Evolutionary conservation across 2,329 filamentous ascomycete species (phyloP), one percentile per base, ranked within the genome.

Genomic region (Trichophyton rubrum): DNA sequence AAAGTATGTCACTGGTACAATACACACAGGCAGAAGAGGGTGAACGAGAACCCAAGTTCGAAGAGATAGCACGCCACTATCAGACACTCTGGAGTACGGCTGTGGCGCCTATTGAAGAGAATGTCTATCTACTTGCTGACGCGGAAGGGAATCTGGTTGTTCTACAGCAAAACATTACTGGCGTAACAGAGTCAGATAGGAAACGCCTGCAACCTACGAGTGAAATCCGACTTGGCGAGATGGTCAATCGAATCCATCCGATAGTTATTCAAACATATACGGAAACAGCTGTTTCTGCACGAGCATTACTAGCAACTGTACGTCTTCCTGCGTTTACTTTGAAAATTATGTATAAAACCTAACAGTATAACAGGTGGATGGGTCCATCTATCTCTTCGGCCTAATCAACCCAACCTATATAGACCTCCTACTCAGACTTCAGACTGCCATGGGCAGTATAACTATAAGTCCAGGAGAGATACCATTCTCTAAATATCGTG

Each of bases 241-340:
- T 93, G 82, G 89, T 97, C 60, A 99, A 99, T 70, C 82, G 85
- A 35, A 95, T 97, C 60, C 82, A 86, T 22, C 83, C 83, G 30
- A 82, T 97, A 17, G 79, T 86, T 59, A 83, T 95, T 8, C 79
- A 83, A 30, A 78, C 84, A 2, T 80, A 80, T 17, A 76, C 83
- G 38, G 85, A 80, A 64, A 84, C 88, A 7, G 78, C 86, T 27
- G 84, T 96, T 6, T 77, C 86, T 6, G 92, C 93, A 0, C 85
- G 83, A 68, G 93, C 93, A 20, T 96, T 97, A 70, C 75, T 97
- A 59, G 91, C 83, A 62, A 97, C 93, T 59, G 91, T 92, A 81
- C 76, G 87, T 73, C 30, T 47, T 11, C 59, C 43, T 30, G 15
- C 4, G 20, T 13, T 22, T 15, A 4, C 13, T 30, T 27, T n/a